Evolutionary conservation across 1,139 yeast species (phyloP).

Genomic region (Scheffersomyces cryptocercus): DNA sequence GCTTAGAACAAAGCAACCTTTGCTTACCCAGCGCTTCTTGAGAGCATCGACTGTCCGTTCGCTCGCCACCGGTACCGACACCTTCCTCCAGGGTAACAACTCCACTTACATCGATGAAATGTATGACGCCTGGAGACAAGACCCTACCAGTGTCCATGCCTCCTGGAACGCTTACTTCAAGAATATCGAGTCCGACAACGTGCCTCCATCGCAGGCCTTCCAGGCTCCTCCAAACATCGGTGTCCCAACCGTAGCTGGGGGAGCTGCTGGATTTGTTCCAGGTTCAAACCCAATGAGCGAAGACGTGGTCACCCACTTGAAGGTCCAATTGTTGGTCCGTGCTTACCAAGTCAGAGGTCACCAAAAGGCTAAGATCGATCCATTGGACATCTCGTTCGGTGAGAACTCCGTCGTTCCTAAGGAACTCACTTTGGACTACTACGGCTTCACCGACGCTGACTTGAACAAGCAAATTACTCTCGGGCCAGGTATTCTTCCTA

Average conservation of each 20-base stretch:
- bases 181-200: constrained; percentile 71
- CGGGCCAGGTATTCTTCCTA: constrained; percentile 97
- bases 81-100: constrained; percentile 80
- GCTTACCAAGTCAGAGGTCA: constrained; percentile 99
- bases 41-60: constrained; percentile 14
- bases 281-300: constrained; percentile 47
- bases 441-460: constrained; percentile 87
- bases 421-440: constrained; percentile 88
- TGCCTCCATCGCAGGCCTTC: constrained; percentile 77
- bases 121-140: constrained; percentile 93
- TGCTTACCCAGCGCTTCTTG: background rate
- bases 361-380: constrained; percentile 92
- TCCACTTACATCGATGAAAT: constrained; percentile 96
- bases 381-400: constrained; percentile 86
- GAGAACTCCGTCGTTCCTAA: constrained; percentile 64
- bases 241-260: constrained; percentile 74
- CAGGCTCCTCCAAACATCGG: constrained; percentile 82
- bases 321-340: constrained; percentile 93
- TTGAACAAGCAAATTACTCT: constrained; percentile 79
- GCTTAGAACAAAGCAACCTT: constrained; percentile 10
- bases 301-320: constrained; percentile 85
- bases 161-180: constrained; percentile 97
- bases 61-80: constrained; percentile 47
- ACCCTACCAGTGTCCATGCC: constrained; percentile 87
- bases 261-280: constrained; percentile 62